Conservation (phyloP, 148 eudicot species). For the Vaccinium darrowii region DNA sequence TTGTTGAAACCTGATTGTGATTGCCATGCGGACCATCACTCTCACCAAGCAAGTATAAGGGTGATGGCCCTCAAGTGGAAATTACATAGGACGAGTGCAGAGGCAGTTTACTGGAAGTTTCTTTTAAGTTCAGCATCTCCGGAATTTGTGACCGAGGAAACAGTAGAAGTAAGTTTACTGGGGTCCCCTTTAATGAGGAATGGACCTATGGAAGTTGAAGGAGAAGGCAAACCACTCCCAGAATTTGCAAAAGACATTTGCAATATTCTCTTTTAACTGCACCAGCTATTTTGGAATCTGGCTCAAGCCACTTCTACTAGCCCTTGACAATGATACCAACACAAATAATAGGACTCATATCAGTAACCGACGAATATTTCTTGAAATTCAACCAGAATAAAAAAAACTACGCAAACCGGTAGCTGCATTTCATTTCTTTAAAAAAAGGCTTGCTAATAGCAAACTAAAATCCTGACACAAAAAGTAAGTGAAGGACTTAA, state of each 20-base stretch:
- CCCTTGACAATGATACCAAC: too few species aligned
- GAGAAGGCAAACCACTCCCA: neutral
- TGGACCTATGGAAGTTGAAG: slow-evolving; percentile 8
- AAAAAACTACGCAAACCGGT: too few species aligned
- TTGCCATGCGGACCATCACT: neutral
- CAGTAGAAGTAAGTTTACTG: neutral
- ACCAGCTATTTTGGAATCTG: too few species aligned
- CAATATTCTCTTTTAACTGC: neutral
- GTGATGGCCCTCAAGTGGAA: slow-evolving; percentile 10
- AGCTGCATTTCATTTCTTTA: too few species aligned
- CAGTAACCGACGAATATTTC: too few species aligned
- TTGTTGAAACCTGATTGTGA: neutral
- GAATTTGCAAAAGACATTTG: neutral
- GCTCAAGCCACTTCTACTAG: too few species aligned
- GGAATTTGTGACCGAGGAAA: neutral
- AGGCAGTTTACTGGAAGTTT: neutral
- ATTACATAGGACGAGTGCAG: neutral
- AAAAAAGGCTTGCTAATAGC: too few species aligned
- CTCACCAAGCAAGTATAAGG: neutral
- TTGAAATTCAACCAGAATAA: too few species aligned
- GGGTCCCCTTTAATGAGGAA: neutral
- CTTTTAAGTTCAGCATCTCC: neutral
- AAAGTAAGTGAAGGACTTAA: too few species aligned
- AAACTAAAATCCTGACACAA: too few species aligned
- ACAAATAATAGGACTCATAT: too few species aligned